A percentile compares a stretch with the other conserved stretches of the same genome.
These are phyloP conservation scores for Seiridium cupressi DNA, from an alignment of 2,329 filamentous ascomycete genomes.

Conservation along the genomic window DNA sequence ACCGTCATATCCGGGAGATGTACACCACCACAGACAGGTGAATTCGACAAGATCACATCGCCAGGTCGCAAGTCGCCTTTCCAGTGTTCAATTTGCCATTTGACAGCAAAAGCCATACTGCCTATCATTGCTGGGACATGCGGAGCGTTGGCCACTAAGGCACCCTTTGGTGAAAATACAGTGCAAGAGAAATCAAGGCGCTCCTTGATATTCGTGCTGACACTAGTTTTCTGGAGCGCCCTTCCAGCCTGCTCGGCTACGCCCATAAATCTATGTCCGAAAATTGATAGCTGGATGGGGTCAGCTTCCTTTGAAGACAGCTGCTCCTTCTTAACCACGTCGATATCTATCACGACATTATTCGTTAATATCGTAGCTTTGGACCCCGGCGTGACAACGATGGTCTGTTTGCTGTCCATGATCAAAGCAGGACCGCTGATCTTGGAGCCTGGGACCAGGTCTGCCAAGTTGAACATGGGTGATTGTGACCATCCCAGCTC, in stretches of 20 bases:
- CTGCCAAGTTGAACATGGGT: neutral
- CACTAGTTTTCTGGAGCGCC: conserved; percentile 72
- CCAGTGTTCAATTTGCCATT: conserved; percentile 11
- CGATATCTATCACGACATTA: conserved; percentile 4
- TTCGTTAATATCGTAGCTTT: conserved; percentile 27
- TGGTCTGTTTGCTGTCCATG: conserved; percentile 19
- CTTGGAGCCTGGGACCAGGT: neutral
- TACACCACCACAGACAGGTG: conserved; percentile 29
- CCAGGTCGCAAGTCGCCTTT: conserved; percentile 7
- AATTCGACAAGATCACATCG: conserved; percentile 10
- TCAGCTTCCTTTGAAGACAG: conserved; percentile 49
- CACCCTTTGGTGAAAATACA: conserved; percentile 71
- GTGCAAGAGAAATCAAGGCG: conserved; percentile 79
- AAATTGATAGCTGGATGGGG: conserved; percentile 73
- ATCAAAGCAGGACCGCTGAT: conserved; percentile 6
- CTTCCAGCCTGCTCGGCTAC: conserved; percentile 82
- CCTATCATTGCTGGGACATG: conserved; percentile 9
- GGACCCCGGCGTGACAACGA: conserved; percentile 16
- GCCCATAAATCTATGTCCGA: conserved; percentile 78
- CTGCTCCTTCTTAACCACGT: neutral
- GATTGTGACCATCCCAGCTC: neutral
- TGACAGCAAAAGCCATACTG: conserved; percentile 11
- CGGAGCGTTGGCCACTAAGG: conserved; percentile 65
- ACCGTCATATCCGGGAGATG: conserved; percentile 38
- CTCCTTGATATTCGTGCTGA: conserved; percentile 77